Evolutionary conservation across 805 yeast species (phyloP).

Genomic region (Suhomyces xylopsoci): DNA sequence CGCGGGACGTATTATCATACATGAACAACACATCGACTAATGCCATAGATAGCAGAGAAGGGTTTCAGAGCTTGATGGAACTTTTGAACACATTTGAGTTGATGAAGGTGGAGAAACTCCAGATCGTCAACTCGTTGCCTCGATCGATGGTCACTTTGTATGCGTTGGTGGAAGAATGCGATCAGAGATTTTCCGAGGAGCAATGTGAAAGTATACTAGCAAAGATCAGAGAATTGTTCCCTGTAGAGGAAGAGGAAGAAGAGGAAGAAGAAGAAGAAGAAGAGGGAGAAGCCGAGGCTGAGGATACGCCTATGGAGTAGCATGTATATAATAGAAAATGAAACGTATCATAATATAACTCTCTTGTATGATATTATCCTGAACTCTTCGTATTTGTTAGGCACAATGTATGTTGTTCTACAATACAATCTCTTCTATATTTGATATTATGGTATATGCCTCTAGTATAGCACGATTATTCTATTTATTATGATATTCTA

Average conservation of each 20-base stretch:
- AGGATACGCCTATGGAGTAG: constrained; percentile 1
- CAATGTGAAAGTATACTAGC: constrained; percentile 58
- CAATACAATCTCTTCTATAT: no score
- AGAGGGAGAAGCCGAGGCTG: constrained; percentile 19
- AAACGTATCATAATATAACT: not conserved
- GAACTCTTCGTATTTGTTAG: no score
- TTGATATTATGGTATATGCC: no score
- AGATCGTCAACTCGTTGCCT: constrained; percentile 79
- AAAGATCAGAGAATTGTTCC: constrained; percentile 53
- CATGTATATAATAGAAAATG: not conserved
- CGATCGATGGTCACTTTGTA: constrained; percentile 73
- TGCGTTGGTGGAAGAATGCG: constrained; percentile 88
- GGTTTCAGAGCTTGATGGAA: constrained; percentile 38
- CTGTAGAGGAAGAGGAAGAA: constrained; percentile 34
- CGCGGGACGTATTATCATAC: constrained; percentile 46
- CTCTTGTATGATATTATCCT: no score
- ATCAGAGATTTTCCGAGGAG: constrained; percentile 72
- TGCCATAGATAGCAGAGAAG: constrained; percentile 17
- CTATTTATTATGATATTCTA: constrained; percentile 7
- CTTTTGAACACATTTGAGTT: constrained; percentile 51
- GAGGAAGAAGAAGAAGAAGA: constrained; percentile 22
- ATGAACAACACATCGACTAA: constrained; percentile 28
- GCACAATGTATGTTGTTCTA: no score
- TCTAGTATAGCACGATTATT: not conserved
- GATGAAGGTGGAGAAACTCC: constrained; percentile 80